Conservation (phyloP, 257 asterid species). For the Dorcoceras hygrometricum region DNA sequence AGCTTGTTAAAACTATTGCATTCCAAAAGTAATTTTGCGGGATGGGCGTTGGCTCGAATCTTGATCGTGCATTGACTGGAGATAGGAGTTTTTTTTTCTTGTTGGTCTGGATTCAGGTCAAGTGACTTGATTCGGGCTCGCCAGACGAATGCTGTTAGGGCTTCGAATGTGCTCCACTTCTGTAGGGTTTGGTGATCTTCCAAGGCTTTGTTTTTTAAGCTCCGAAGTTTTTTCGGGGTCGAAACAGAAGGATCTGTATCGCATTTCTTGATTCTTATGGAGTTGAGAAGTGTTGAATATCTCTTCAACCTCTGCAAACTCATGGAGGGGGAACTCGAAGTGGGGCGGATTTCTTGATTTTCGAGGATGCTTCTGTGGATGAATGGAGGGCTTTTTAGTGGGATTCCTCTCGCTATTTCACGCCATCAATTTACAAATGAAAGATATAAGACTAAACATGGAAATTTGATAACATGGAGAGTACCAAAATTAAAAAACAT, state of each 20-base stretch:
- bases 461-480: no score
- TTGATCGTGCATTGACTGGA: conserved; percentile 45
- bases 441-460: no score
- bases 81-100: conserved; percentile 38
- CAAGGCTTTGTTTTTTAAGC: conserved; percentile 32
- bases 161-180: conserved; percentile 51
- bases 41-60: conserved; percentile 39
- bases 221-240: conserved; percentile 37
- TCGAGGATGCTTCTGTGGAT: conserved; percentile 41
- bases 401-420: conserved; percentile 37
- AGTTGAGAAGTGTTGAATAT: conserved; percentile 28
- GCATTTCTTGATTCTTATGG: conserved; percentile 32
- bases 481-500: no score
- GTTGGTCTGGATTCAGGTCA: conserved; percentile 34
- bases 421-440: no score
- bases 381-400: conserved; percentile 36
- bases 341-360: conserved; percentile 36
- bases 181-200: conserved; percentile 28
- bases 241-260: conserved; percentile 40
- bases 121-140: conserved; percentile 40
- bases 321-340: conserved; percentile 31
- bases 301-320: conserved; percentile 44
- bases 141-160: conserved; percentile 51
- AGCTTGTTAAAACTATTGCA: conserved; percentile 38
- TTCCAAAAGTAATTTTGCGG: conserved; percentile 50